Evolutionary conservation across 352 stramenopile species (phyloP), one percentile per base, ranked within the genome.

Genomic region (Globisporangium recalcitrans): DNA sequence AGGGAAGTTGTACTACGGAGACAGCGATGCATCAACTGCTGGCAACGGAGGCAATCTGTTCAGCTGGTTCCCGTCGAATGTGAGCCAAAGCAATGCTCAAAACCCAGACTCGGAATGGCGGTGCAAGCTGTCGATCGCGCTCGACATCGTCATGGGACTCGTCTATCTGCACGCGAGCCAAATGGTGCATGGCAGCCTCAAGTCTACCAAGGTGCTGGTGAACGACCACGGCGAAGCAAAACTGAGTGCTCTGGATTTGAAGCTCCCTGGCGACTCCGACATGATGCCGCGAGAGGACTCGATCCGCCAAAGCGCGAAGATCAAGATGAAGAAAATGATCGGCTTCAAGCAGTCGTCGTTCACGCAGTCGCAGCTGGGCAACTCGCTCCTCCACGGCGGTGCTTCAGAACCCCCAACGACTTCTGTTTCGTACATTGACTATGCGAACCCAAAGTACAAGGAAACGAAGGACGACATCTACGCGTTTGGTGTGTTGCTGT

Each of bases 61-160:
- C 48, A 78, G 68, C 46, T 87, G 78, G 78, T 85, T 80, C 36
- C 78, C 75, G 26, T 65, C 74, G 34, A 73, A 70, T 29, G 53
- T 53, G 0, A 70, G 69, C 58, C 29, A 34, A 13, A 44, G 11
- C 21, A 78, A 68, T 26, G 70, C 67, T 19, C 49, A 67, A n/a
- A 82, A 75, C 34, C 68, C 74, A 4, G 80, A 78, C 21, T 69
- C 72, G 7, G 78, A 86, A 40, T 83, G 76, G 72, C 72, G 82
- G 0, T 88, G 78, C 64, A 93, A 93, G 69, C 67, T 93, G 10
- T 85, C 82, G 1, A 78, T 93, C 52, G 85, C 85, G 10, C 60
- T 93, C 26, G 82, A 93, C 63, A 80, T 93, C 16, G 80, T 82
- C n/a, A 90, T 90, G 75, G 85, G 69, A 0, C 74, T 93, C 2